phyloP scores from a whole-genome alignment of 2,329 filamentous ascomycete genomes.

The Pseudovirgaria hyperparasitica region DNA sequence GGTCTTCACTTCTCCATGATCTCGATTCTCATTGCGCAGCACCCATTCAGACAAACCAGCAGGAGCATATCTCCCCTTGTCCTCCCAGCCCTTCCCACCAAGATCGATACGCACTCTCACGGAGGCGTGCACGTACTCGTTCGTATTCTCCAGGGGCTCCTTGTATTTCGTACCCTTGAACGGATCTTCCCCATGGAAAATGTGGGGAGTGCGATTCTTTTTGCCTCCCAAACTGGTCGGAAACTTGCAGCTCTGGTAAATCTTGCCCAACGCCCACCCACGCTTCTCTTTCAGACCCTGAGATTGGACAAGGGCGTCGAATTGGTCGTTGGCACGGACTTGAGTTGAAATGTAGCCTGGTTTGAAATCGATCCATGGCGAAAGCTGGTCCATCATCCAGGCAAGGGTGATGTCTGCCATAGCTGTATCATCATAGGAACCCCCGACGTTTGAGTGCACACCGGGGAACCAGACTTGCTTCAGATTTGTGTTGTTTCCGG shows the following conservation, averaged over 20 bases:
- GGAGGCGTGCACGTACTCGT: conserved; percentile 8
- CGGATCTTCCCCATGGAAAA: conserved; percentile 4
- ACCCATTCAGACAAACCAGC: conserved; percentile 5
- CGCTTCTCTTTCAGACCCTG: conserved; percentile 1
- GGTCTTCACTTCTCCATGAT: too few relatives aligned
- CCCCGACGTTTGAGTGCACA: conserved; percentile 35
- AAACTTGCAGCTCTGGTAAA: conserved; percentile 5
- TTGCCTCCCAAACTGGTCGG: conserved; percentile 6
- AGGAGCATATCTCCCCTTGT: conserved; percentile 3
- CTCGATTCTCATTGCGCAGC: not conserved
- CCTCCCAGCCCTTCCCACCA: conserved; percentile 4
- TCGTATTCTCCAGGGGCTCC: conserved; percentile 6
- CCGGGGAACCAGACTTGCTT: conserved; percentile 37
- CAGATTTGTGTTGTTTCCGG: conserved; percentile 9
- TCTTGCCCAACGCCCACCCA: conserved; percentile 7
- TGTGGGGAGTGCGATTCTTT: conserved; percentile 5
- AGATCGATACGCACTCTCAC: conserved; percentile 6
- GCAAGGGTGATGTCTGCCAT: conserved; percentile 36
- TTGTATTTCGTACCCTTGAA: conserved; percentile 2
- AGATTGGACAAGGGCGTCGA: conserved; percentile 2
- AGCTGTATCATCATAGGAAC: conserved; percentile 33
- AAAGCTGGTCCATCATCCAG: conserved; percentile 38
- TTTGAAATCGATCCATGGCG: conserved; percentile 23
- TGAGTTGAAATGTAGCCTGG: conserved; percentile 14
- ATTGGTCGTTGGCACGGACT: conserved; percentile 5